Conservation (phyloP, 169 alveolate species). For the Plasmodium gaboni region DNA sequence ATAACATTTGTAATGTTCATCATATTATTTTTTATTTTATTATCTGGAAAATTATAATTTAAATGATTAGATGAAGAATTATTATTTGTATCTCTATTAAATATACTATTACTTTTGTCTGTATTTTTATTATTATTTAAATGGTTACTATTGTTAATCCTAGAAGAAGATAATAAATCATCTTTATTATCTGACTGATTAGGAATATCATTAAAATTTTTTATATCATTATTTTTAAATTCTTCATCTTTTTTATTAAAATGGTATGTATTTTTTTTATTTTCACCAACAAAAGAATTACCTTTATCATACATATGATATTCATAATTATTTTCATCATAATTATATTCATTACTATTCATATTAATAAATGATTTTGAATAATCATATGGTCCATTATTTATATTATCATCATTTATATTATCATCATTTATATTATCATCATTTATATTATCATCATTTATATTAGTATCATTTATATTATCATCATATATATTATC, state of each 20-base stretch:
- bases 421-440: background rate
- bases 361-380: no score
- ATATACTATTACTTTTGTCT: conserved; percentile 8
- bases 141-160: conserved; percentile 7
- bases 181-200: conserved; percentile 10
- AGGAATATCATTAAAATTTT: conserved; percentile 1
- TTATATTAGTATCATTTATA: no score
- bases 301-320: background rate
- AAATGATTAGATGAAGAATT: conserved; percentile 11
- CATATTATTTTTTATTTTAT: no score
- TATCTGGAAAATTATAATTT: conserved; percentile 9
- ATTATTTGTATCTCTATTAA: conserved; percentile 10
- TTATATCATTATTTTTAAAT: conserved; percentile 16
- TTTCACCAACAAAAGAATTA: background rate
- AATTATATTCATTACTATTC: no score
- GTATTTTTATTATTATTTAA: background rate
- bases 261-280: conserved; percentile 16
- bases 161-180: background rate
- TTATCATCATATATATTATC: no score
- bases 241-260: conserved; percentile 13
- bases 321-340: background rate
- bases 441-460: no score
- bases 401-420: no score
- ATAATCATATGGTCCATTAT: no score
- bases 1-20: background rate